phyloP scores from a whole-genome alignment of 371 early-diverging fungal genomes.

The Entomophthora muscae region DNA sequence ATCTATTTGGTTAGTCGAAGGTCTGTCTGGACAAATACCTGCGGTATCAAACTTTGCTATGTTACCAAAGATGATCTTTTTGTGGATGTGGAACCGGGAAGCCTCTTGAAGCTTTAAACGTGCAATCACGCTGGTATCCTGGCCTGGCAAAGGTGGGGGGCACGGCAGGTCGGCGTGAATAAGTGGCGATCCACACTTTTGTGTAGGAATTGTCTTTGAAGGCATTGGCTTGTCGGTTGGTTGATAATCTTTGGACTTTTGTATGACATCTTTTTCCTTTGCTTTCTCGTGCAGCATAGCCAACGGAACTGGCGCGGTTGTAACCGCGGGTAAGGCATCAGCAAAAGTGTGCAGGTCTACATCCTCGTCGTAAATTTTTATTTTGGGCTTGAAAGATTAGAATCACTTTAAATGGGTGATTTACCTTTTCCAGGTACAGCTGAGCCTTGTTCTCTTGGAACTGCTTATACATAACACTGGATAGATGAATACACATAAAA shows the following conservation, averaged over 20 bases:
- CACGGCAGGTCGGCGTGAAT: constrained; percentile 10
- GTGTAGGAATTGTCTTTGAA: neutral
- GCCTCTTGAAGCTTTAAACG: constrained; percentile 20
- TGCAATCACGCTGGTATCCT: neutral
- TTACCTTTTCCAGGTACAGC: neutral
- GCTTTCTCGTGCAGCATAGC: constrained; percentile 3
- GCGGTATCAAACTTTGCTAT: constrained; percentile 51
- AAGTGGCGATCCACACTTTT: constrained; percentile 8
- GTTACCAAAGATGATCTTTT: constrained; percentile 67
- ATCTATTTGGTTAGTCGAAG: neutral
- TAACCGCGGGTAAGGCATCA: constrained; percentile 6
- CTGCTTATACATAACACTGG: neutral
- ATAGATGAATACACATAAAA: constrained; percentile 6
- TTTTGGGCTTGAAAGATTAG: constrained; percentile 29
- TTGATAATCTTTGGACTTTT: too few relatives aligned
- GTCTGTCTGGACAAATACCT: constrained; percentile 17
- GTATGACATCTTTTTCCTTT: neutral
- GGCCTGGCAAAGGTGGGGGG: constrained; percentile 13
- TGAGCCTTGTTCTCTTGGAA: neutral
- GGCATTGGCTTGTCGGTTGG: neutral
- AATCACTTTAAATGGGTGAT: neutral
- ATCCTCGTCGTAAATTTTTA: constrained; percentile 51
- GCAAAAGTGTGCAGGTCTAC: constrained; percentile 36
- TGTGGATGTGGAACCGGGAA: constrained; percentile 72
- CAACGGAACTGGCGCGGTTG: neutral